Conservation (phyloP, 2,329 filamentous ascomycete species). For the Ceratocystiopsis brevicomis region DNA sequence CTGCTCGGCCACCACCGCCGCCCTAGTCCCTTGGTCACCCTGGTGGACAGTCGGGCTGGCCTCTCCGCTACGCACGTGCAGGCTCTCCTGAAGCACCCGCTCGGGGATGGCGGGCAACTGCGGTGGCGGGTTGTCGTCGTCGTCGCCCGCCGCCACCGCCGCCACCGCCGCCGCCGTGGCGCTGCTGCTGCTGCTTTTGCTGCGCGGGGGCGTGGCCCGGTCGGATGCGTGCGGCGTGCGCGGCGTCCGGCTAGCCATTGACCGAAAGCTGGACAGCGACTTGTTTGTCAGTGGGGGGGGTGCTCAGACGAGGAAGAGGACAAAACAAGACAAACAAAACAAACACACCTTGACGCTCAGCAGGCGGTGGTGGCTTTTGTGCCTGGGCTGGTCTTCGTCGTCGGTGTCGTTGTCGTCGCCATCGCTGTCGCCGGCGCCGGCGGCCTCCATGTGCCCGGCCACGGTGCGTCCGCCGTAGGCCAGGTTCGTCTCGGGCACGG, state of each 20-base stretch:
- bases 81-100: neutral
- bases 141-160: neutral
- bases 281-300: neutral
- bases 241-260: neutral
- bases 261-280: conserved; percentile 6
- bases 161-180: neutral
- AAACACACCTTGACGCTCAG: conserved; percentile 14
- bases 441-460: conserved; percentile 40
- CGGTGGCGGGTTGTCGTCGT: neutral
- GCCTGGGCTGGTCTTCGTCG: too few relatives aligned
- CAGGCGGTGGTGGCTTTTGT: conserved; percentile 14
- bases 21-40: too few relatives aligned
- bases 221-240: neutral
- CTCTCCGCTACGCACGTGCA: too few relatives aligned
- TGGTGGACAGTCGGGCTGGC: too few relatives aligned
- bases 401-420: too few relatives aligned
- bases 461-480: conserved; percentile 54
- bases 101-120: conserved; percentile 5
- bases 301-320: neutral
- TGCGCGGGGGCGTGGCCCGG: too few relatives aligned
- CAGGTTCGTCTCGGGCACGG: conserved; percentile 51
- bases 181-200: neutral
- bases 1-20: too few relatives aligned
- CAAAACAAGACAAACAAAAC: neutral
- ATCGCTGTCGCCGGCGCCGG: conserved; percentile 20